A percentile compares a stretch with the other conserved stretches of the same genome.
Evolutionary conservation across 768 basidiomycete genomes (phyloP).

Genomic region (Hericium coralloides): DNA sequence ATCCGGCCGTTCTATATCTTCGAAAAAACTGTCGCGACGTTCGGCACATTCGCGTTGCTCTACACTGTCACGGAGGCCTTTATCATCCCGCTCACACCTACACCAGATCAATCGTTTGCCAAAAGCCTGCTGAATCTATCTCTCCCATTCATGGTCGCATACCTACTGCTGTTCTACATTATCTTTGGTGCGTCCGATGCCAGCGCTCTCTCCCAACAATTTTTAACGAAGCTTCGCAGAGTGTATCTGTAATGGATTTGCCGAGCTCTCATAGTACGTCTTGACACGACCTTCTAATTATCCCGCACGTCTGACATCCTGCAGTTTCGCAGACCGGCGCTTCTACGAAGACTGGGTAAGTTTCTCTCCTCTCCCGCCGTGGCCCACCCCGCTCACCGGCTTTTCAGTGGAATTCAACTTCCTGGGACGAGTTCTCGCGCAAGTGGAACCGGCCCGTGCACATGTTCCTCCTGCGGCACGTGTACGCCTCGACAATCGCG

Average conservation of each 20-base stretch:
- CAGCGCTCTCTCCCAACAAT: neutral
- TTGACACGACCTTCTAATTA: neutral
- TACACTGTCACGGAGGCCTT: conserved; percentile 91
- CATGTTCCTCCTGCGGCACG: conserved; percentile 87
- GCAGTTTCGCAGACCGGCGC: conserved; percentile 90
- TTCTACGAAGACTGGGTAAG: conserved; percentile 95
- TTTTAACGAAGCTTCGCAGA: conserved; percentile 36
- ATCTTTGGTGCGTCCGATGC: conserved; percentile 54
- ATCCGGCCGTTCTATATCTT: conserved; percentile 73
- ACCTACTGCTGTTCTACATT: conserved; percentile 79
- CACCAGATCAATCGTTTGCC: conserved; percentile 59
- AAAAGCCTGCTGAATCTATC: conserved; percentile 78
- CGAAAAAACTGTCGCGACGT: conserved; percentile 72
- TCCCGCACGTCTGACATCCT: neutral
- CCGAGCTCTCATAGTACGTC: conserved; percentile 79
- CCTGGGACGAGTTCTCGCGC: conserved; percentile 95
- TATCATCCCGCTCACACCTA: conserved; percentile 78
- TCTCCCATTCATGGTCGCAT: conserved; percentile 89
- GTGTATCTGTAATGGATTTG: conserved; percentile 95
- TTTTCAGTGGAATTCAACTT: conserved; percentile 89
- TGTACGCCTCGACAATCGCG: conserved; percentile 83
- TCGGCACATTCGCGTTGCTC: conserved; percentile 93
- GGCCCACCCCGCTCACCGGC: neutral
- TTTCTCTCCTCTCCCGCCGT: neutral
- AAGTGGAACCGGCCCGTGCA: conserved; percentile 99